Evolutionary conservation across 2,329 filamentous ascomycete species (phyloP).

Genomic region (Botrytis fabae): DNA sequence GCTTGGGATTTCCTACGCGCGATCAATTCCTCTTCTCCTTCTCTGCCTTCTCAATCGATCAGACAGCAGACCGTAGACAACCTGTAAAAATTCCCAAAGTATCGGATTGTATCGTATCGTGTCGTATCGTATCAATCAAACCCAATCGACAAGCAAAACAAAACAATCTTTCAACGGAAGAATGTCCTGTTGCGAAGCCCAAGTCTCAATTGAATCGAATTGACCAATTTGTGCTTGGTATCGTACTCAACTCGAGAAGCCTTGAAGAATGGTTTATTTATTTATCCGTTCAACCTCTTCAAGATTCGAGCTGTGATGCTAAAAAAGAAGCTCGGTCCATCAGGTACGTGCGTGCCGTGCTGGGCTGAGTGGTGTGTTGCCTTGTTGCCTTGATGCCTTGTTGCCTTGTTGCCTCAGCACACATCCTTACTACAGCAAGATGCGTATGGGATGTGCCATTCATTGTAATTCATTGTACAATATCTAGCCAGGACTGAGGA

Average conservation of each 20-base stretch:
- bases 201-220: background rate
- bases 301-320: conserved; percentile 2
- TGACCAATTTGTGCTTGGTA: background rate
- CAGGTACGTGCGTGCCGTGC: background rate
- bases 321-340: conserved; percentile 3
- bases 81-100: background rate
- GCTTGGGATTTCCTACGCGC: no score
- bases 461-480: background rate
- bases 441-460: background rate
- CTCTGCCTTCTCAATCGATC: background rate
- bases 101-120: background rate
- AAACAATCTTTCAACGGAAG: background rate
- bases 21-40: background rate
- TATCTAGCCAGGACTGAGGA: no score
- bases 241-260: background rate
- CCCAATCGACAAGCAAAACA: background rate
- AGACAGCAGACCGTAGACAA: background rate
- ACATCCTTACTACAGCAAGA: background rate
- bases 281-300: background rate
- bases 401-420: background rate
- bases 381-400: background rate
- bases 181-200: background rate
- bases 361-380: background rate
- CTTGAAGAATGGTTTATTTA: background rate
- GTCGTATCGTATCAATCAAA: background rate